phyloP scores from a whole-genome alignment of 441 rosid genomes.

The Syzygium malaccense region DNA sequence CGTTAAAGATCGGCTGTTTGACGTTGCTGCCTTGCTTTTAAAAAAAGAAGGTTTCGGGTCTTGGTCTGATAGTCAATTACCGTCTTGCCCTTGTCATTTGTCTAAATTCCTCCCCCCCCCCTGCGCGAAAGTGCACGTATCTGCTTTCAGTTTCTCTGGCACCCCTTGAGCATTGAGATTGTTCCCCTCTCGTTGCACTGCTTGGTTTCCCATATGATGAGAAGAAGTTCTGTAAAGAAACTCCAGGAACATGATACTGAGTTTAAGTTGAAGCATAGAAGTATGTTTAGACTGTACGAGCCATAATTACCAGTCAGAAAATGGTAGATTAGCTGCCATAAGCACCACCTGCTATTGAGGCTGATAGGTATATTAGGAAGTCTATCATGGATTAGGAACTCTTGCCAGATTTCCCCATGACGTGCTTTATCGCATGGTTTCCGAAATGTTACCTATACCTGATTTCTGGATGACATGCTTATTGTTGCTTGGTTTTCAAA shows the following conservation, averaged over 20 bases:
- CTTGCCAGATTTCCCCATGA: background rate
- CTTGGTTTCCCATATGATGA: background rate
- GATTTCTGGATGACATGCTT: background rate
- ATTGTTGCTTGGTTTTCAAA: background rate
- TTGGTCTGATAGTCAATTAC: background rate
- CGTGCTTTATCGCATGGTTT: background rate
- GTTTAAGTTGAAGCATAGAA: background rate
- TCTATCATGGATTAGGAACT: background rate
- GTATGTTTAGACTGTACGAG: background rate
- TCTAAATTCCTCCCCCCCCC: background rate
- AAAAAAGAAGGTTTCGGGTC: background rate
- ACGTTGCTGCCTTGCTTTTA: background rate
- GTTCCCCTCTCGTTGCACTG: background rate
- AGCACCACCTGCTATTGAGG: background rate
- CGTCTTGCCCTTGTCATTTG: background rate
- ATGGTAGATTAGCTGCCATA: background rate
- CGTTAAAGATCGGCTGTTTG: background rate
- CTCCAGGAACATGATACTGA: background rate
- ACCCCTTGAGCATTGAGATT: background rate
- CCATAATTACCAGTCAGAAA: background rate
- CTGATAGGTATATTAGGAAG: background rate
- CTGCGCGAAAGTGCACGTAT: background rate
- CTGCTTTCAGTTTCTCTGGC: background rate
- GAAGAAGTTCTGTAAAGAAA: background rate
- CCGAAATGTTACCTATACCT: background rate